Evolutionary conservation across 1,139 yeast genomes (phyloP).

Genomic region (Yamadazyma blattariae): DNA sequence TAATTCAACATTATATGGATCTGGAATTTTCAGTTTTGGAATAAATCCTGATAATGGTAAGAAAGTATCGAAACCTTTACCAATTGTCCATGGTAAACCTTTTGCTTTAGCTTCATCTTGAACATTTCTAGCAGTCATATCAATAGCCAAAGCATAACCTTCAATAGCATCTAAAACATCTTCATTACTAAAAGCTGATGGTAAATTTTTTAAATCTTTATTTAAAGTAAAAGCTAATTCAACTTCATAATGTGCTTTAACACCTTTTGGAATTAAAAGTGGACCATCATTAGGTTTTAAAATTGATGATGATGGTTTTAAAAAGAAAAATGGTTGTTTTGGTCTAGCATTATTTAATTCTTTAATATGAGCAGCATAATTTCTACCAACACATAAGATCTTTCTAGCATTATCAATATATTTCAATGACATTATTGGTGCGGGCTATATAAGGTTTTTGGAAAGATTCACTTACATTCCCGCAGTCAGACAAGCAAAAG

Average conservation of each 20-base stretch:
- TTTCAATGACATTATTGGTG: conserved; percentile 49
- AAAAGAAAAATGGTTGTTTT: conserved; percentile 81
- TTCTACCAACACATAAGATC: conserved; percentile 92
- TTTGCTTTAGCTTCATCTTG: conserved; percentile 93
- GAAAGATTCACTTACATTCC: no score
- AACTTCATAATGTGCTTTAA: conserved; percentile 84
- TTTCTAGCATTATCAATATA: conserved; percentile 71
- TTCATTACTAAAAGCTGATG: conserved; percentile 54
- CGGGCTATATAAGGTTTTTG: no score
- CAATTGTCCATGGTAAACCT: conserved; percentile 96
- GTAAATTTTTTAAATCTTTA: conserved; percentile 59
- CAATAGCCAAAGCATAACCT: conserved; percentile 86
- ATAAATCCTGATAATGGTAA: conserved; percentile 76
- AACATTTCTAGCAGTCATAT: conserved; percentile 92
- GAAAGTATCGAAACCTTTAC: conserved; percentile 95
- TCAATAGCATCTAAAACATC: conserved; percentile 78
- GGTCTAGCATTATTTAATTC: conserved; percentile 84
- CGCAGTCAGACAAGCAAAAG: no score
- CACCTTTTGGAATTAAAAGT: conserved; percentile 78
- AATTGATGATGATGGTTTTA: conserved; percentile 76
- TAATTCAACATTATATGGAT: conserved; percentile 72
- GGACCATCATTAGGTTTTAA: conserved; percentile 68
- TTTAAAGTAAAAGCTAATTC: conserved; percentile 82
- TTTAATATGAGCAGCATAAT: conserved; percentile 90
- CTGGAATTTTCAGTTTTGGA: conserved; percentile 61